Conservation (phyloP, 805 yeast species). For the Kazachstania kunashirensis region DNA sequence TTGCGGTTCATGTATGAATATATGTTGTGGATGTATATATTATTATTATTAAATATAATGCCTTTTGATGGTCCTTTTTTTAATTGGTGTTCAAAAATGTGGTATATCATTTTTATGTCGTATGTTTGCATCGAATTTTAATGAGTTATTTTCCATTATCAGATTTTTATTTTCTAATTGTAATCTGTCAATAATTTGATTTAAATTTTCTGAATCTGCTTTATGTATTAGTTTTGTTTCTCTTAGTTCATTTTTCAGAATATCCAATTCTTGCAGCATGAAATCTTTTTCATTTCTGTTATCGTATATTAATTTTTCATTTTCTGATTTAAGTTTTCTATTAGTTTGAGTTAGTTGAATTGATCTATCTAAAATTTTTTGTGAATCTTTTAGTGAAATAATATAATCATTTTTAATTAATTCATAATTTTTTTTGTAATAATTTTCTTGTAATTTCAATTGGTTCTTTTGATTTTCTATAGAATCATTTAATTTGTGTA, state of each 20-base stretch:
- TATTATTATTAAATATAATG: too few species aligned
- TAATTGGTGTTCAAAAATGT: background rate
- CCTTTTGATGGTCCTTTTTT: too few species aligned
- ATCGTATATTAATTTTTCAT: background rate
- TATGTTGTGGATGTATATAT: background rate
- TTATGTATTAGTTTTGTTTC: background rate
- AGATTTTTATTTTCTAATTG: background rate
- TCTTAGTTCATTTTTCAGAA: background rate
- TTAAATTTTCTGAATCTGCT: slow-evolving; percentile 5
- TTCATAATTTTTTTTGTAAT: slow-evolving; percentile 20
- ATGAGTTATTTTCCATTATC: slow-evolving; percentile 1
- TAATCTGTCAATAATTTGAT: slow-evolving; percentile 5
- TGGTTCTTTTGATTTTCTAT: slow-evolving; percentile 7
- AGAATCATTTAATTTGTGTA: slow-evolving; percentile 9
- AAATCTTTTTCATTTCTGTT: background rate
- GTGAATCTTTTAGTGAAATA: slow-evolving; percentile 3
- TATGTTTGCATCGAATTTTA: background rate
- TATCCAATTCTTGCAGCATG: background rate
- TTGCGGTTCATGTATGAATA: background rate
- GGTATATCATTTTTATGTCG: background rate
- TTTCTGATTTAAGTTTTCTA: slow-evolving; percentile 5
- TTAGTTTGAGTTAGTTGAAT: slow-evolving; percentile 7
- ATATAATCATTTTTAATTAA: slow-evolving; percentile 13
- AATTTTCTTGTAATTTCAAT: slow-evolving; percentile 7
- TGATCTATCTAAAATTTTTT: slow-evolving; percentile 1